phyloP scores from a whole-genome alignment of 148 eudicot species.

The Amaranthus palmeri region DNA sequence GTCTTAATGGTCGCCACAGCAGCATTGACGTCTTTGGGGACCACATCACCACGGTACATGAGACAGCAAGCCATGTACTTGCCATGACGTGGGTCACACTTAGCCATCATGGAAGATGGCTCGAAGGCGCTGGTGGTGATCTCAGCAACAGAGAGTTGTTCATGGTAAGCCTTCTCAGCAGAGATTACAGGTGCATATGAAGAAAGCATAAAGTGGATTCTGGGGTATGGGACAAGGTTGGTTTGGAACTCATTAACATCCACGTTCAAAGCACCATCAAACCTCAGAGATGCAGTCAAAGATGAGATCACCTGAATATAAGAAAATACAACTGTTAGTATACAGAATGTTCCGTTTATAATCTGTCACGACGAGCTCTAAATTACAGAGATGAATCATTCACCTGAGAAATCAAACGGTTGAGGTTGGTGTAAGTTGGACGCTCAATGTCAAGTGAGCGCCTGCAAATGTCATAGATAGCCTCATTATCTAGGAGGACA shows the following conservation, averaged over 20 bases:
- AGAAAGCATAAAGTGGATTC: conserved; percentile 65
- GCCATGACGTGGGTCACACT: conserved; percentile 63
- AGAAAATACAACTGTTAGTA: not conserved
- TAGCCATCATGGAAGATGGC: conserved; percentile 63
- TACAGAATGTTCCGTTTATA: no score
- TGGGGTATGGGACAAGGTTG: conserved; percentile 56
- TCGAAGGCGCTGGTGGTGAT: conserved; percentile 60
- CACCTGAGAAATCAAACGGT: conserved; percentile 51
- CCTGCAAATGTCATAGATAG: conserved; percentile 57
- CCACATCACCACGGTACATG: conserved; percentile 62
- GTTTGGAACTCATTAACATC: conserved; percentile 63
- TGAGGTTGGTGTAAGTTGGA: conserved; percentile 50
- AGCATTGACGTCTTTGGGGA: conserved; percentile 58
- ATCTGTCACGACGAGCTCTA: no score
- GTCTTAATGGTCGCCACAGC: conserved; percentile 60
- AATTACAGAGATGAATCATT: no score
- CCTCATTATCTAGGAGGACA: conserved; percentile 47
- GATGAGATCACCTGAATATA: conserved; percentile 48
- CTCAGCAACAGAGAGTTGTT: conserved; percentile 60
- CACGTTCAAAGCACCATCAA: conserved; percentile 55
- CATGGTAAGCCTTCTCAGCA: conserved; percentile 60
- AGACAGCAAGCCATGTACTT: conserved; percentile 68
- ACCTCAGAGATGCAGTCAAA: conserved; percentile 53
- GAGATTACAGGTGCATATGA: conserved; percentile 61
- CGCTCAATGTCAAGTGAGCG: conserved; percentile 57